These are phyloP conservation scores for Symbiodinium natans DNA, from an alignment of 73 alveolate genomes.

Conservation along the genomic window DNA sequence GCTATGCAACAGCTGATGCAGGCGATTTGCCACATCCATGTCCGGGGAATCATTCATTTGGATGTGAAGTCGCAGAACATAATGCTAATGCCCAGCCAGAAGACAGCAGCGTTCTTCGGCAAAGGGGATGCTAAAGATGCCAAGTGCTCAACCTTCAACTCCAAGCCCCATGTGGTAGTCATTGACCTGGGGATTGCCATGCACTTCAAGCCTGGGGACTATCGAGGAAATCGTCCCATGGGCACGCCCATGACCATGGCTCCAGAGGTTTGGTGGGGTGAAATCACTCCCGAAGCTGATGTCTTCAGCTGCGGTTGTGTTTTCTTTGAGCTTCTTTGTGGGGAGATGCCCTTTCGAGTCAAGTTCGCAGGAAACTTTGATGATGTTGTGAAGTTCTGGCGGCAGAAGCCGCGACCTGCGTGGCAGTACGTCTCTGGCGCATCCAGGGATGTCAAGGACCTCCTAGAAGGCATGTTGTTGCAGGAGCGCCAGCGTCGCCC, in stretches of 20 bases:
- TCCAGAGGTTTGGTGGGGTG: conserved; percentile 91
- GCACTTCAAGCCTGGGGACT: conserved; percentile 90
- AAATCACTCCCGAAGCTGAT: conserved; percentile 84
- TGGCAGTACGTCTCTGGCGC: conserved; percentile 7
- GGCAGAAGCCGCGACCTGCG: conserved; percentile 43
- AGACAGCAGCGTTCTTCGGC: conserved; percentile 78
- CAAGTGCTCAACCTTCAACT: not conserved
- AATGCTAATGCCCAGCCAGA: conserved; percentile 85
- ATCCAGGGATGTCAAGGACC: conserved; percentile 38
- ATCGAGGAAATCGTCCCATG: conserved; percentile 73
- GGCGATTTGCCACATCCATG: conserved; percentile 87
- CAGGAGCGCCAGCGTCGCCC: conserved; percentile 89
- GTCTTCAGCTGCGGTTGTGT: conserved; percentile 93
- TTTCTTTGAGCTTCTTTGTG: conserved; percentile 50
- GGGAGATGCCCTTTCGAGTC: conserved; percentile 73
- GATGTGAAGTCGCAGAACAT: conserved; percentile 71
- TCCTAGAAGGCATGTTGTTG: conserved; percentile 35
- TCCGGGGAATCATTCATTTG: conserved; percentile 68
- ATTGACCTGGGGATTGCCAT: conserved; percentile 78
- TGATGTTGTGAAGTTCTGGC: conserved; percentile 76
- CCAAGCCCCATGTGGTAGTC: conserved; percentile 72
- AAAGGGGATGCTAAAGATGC: conserved; percentile 12
- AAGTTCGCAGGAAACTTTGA: conserved; percentile 73
- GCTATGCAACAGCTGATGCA: conserved; percentile 74
- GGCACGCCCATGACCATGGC: conserved; percentile 93